phyloP scores from a whole-genome alignment of 2,329 filamentous ascomycete species.

The Colletotrichum sp. region DNA sequence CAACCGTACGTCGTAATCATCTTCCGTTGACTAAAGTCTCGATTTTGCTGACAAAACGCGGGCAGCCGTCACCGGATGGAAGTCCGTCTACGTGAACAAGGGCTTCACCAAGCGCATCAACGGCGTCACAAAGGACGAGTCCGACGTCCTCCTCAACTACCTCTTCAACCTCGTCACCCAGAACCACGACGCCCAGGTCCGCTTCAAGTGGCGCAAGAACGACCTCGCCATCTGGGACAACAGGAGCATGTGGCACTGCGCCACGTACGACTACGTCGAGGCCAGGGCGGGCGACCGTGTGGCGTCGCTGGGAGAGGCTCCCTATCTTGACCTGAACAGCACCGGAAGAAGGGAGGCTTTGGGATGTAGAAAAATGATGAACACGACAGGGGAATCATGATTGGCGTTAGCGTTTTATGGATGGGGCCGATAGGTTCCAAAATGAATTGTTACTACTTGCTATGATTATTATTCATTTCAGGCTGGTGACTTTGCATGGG shows the following conservation, averaged over 20 bases:
- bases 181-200: slow-evolving; percentile 63
- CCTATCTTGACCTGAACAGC: slow-evolving; percentile 43
- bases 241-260: slow-evolving; percentile 52
- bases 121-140: slow-evolving; percentile 58
- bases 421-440: not conserved
- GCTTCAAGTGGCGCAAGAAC: slow-evolving; percentile 57
- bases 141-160: slow-evolving; percentile 53
- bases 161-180: slow-evolving; percentile 52
- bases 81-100: slow-evolving; percentile 55
- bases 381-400: not conserved
- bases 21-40: not conserved
- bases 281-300: slow-evolving; percentile 47
- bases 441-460: not conserved
- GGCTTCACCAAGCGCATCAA: slow-evolving; percentile 61
- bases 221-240: slow-evolving; percentile 73
- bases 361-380: slow-evolving; percentile 17
- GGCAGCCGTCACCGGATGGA: slow-evolving; percentile 58
- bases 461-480: not conserved
- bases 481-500: rapidly evolving
- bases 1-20: slow-evolving; percentile 42
- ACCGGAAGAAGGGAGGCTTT: slow-evolving; percentile 43
- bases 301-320: slow-evolving; percentile 46
- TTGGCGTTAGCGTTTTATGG: not conserved
- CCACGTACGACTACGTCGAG: slow-evolving; percentile 65
- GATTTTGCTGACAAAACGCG: not conserved